A percentile compares a stretch with the other conserved stretches of the same genome.
Evolutionary conservation across 345 rosid species (phyloP).

Genomic region (Lenwebbia sp.): DNA sequence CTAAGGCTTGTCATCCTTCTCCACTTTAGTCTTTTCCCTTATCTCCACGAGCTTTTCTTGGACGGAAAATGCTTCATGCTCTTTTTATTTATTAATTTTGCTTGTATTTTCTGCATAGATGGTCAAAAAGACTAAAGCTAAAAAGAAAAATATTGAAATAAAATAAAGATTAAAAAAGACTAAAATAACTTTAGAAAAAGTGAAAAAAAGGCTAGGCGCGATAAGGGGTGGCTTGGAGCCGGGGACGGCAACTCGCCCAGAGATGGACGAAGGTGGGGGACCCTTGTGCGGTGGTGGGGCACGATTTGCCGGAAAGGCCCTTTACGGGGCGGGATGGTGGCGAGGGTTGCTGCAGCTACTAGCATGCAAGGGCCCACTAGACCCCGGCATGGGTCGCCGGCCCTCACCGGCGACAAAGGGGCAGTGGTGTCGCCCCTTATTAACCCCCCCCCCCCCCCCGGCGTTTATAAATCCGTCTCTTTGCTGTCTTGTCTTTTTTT

Average conservation of each 20-base stretch:
- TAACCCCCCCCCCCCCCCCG: too few relatives aligned
- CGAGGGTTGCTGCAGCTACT: neutral
- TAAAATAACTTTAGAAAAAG: neutral
- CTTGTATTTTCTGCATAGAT: neutral
- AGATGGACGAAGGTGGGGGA: too few relatives aligned
- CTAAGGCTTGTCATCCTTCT: neutral
- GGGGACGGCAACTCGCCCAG: too few relatives aligned
- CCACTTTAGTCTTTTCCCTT: neutral
- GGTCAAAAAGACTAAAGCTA: neutral
- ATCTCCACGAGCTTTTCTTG: neutral
- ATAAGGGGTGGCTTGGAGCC: neutral
- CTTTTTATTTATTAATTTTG: neutral
- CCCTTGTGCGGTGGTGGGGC: too few relatives aligned
- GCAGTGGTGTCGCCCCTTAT: too few relatives aligned
- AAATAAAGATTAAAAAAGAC: too few relatives aligned
- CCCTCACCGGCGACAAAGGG: too few relatives aligned
- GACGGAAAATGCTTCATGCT: neutral
- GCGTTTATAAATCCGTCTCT: too few relatives aligned
- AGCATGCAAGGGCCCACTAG: neutral
- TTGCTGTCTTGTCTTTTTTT: too few relatives aligned
- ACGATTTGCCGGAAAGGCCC: neutral
- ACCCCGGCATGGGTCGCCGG: neutral
- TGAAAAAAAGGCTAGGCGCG: too few relatives aligned
- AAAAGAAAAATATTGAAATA: neutral
- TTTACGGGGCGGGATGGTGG: rapidly evolving